Conservation (phyloP, 1,284 basidiomycete species). For the Agaricales sp. region DNA sequence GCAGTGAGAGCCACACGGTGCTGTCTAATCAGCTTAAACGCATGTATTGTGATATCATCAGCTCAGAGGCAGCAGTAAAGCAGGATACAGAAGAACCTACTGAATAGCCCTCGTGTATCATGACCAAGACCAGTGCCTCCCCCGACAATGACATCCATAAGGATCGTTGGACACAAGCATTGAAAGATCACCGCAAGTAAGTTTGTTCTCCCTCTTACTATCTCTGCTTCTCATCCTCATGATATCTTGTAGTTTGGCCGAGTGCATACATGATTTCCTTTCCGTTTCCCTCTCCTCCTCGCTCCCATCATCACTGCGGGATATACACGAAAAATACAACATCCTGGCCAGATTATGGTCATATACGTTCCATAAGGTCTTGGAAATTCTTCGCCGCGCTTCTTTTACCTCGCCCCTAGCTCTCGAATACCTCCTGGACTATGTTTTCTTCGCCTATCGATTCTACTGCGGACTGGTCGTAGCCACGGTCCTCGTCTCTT, state of each 20-base stretch:
- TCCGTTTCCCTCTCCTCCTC: conserved; percentile 79
- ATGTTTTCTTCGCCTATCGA: conserved; percentile 91
- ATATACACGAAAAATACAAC: conserved; percentile 89
- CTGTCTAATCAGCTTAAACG: too few species aligned
- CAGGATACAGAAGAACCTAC: conserved; percentile 39
- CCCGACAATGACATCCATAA: conserved; percentile 46
- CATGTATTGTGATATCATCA: conserved; percentile 70
- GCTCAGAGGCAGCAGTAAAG: conserved; percentile 64
- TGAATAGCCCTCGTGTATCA: conserved; percentile 30
- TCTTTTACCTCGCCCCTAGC: conserved; percentile 54
- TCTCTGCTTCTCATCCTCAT: too few species aligned
- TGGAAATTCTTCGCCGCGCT: conserved; percentile 82
- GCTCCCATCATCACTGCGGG: conserved; percentile 79
- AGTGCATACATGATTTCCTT: conserved; percentile 83
- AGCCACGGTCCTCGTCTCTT: conserved; percentile 60
- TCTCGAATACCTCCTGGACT: conserved; percentile 76
- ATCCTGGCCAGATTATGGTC: conserved; percentile 93
- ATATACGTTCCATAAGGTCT: conserved; percentile 79
- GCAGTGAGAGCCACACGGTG: too few species aligned
- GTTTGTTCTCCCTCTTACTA: too few species aligned
- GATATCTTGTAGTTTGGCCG: conserved; percentile 62
- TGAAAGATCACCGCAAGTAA: too few species aligned
- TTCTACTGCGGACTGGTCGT: conserved; percentile 90
- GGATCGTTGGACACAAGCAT: too few species aligned
- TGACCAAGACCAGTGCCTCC: conserved; percentile 40